These are phyloP conservation scores for Paxillus rubicundulus DNA, from an alignment of 768 basidiomycete genomes.

Conservation along the genomic window DNA sequence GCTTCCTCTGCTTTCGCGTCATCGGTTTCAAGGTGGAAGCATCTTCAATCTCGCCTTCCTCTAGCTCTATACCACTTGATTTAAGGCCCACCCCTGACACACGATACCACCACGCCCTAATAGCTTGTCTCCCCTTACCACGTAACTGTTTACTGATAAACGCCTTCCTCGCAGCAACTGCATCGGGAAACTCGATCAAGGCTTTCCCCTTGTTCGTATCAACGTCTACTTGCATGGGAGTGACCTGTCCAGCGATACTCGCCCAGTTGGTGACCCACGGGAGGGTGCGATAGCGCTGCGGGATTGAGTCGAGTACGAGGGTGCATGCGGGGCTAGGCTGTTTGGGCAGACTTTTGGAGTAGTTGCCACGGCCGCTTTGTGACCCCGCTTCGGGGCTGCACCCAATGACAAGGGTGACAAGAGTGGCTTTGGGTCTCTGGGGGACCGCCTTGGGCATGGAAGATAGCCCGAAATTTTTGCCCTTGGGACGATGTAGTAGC, in stretches of 20 bases:
- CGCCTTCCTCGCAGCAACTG: constrained; percentile 44
- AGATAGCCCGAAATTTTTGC: neutral
- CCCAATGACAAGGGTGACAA: constrained; percentile 36
- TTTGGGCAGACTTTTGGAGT: constrained; percentile 28
- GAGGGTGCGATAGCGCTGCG: constrained; percentile 43
- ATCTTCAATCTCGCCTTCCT: constrained; percentile 14
- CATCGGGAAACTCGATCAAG: constrained; percentile 49
- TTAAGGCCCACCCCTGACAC: constrained; percentile 1
- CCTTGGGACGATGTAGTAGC: neutral
- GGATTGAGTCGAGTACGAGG: constrained; percentile 56
- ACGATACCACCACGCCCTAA: constrained; percentile 18
- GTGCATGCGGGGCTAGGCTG: constrained; percentile 48
- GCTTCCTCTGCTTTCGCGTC: constrained; percentile 6
- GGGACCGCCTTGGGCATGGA: constrained; percentile 10
- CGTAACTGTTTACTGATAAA: constrained; percentile 42
- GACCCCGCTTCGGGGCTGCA: constrained; percentile 46
- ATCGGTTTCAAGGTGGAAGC: neutral
- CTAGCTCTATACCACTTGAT: constrained; percentile 7
- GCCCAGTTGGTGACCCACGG: constrained; percentile 46
- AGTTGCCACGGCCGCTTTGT: constrained; percentile 47
- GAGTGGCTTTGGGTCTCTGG: constrained; percentile 4
- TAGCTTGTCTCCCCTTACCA: constrained; percentile 30
- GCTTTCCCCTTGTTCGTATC: constrained; percentile 44
- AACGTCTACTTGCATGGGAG: constrained; percentile 42
- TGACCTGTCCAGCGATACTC: constrained; percentile 34